Conservation (phyloP, 164 flowering plant genomes). For the Protea cynaroides region DNA sequence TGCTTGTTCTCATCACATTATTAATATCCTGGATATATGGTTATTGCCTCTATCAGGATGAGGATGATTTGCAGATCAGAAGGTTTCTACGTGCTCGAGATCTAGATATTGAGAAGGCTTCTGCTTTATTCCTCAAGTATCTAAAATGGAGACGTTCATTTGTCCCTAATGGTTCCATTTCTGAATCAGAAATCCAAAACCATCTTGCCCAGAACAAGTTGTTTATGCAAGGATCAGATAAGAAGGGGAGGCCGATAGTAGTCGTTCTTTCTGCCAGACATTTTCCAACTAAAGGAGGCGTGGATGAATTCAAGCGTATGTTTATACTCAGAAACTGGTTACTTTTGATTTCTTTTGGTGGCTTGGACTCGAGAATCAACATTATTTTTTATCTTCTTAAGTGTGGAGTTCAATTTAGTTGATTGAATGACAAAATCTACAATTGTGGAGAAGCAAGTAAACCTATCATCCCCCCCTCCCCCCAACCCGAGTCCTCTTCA, state of each 20-base stretch:
- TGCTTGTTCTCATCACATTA: too few species aligned
- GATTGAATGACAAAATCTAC: neutral
- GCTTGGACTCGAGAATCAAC: neutral
- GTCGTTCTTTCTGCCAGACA: conserved; percentile 43
- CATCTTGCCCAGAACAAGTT: conserved; percentile 66
- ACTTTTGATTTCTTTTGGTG: neutral
- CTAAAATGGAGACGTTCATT: conserved; percentile 57
- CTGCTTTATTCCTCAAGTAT: conserved; percentile 52
- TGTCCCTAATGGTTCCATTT: conserved; percentile 56
- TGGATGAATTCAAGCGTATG: conserved; percentile 75
- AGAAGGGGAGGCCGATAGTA: conserved; percentile 52
- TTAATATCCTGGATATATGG: too few species aligned
- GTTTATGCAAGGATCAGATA: conserved; percentile 70
- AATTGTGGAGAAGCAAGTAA: too few species aligned
- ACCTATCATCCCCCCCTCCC: too few species aligned
- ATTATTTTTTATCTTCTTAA: too few species aligned
- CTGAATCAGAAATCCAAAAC: conserved; percentile 39
- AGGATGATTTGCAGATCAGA: conserved; percentile 59
- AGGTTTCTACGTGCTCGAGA: conserved; percentile 87
- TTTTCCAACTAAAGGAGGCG: conserved; percentile 31
- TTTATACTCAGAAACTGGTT: neutral
- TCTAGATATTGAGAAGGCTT: conserved; percentile 59
- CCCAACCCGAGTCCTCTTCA: neutral
- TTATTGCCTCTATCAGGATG: conserved; percentile 34
- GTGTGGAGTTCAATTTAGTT: neutral